Conservation (phyloP, 768 basidiomycete genomes). For the Lepiota venenata region DNA sequence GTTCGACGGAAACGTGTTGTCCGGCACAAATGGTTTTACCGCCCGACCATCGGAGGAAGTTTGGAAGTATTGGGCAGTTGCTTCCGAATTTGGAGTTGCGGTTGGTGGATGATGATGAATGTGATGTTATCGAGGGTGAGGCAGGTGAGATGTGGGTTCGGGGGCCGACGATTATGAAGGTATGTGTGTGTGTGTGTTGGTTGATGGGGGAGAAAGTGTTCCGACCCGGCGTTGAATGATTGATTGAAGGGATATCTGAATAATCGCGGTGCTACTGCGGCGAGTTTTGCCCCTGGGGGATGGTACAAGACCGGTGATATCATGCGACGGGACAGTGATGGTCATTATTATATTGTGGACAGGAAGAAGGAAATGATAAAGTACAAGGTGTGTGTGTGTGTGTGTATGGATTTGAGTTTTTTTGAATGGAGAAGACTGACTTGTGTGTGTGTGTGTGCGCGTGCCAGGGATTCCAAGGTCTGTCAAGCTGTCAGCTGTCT, state of each 20-base stretch:
- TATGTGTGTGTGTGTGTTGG: constrained; percentile 13
- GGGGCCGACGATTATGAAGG: constrained; percentile 67
- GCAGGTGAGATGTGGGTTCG: constrained; percentile 69
- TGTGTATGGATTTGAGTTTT: neutral
- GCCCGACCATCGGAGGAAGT: constrained; percentile 32
- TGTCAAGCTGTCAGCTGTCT: neutral
- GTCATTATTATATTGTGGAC: constrained; percentile 58
- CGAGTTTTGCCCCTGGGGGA: constrained; percentile 52
- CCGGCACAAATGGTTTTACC: constrained; percentile 40
- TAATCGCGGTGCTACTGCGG: constrained; percentile 54
- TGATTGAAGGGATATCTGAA: constrained; percentile 69
- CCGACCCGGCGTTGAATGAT: no score
- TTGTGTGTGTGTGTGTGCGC: no score
- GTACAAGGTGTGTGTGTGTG: constrained; percentile 39
- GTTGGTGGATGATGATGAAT: constrained; percentile 43
- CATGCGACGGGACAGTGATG: constrained; percentile 51
- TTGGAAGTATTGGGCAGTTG: constrained; percentile 53
- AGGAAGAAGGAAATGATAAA: constrained; percentile 58
- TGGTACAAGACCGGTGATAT: constrained; percentile 80
- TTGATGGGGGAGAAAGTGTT: no score
- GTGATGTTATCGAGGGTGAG: constrained; percentile 35
- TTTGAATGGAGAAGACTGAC: neutral
- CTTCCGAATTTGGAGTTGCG: constrained; percentile 59
- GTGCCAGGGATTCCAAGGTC: constrained; percentile 22
- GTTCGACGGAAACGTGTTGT: constrained; percentile 65